These are phyloP conservation scores for Verticillium albo-atrum DNA, from an alignment of 2,329 filamentous ascomycete genomes.

Conservation along the genomic window DNA sequence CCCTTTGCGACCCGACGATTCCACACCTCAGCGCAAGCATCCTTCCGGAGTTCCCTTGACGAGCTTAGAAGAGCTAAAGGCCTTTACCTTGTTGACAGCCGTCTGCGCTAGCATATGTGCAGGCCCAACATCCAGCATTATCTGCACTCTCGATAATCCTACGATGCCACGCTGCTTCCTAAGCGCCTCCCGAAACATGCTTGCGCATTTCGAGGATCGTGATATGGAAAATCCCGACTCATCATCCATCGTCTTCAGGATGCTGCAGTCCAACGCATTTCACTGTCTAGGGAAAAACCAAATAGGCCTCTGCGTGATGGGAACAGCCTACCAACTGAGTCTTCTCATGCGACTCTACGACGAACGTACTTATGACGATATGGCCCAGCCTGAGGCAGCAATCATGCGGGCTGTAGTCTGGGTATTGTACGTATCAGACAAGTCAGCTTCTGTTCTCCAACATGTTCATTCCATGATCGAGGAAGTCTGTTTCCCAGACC, in stretches of 20 bases:
- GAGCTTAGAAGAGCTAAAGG: constrained; percentile 5
- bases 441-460: constrained; percentile 33
- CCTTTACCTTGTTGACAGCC: constrained; percentile 37
- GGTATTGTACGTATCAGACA: constrained; percentile 35
- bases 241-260: constrained; percentile 36
- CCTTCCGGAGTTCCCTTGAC: neutral
- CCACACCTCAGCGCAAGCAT: neutral
- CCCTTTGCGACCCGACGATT: neutral
- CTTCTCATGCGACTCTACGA: constrained; percentile 39
- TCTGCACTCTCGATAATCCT: constrained; percentile 30
- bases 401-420: constrained; percentile 30
- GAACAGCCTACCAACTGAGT: constrained; percentile 34
- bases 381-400: constrained; percentile 30
- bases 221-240: constrained; percentile 37
- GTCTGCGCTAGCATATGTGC: constrained; percentile 37
- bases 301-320: constrained; percentile 40
- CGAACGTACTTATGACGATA: constrained; percentile 28
- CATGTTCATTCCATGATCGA: constrained; percentile 38
- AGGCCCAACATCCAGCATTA: constrained; percentile 30
- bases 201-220: constrained; percentile 32
- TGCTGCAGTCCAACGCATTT: constrained; percentile 40
- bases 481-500: constrained; percentile 34
- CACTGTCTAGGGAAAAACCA: constrained; percentile 36
- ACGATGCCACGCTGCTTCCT: constrained; percentile 29
- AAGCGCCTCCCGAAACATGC: constrained; percentile 30